Evolutionary conservation across 2,329 filamentous ascomycete genomes (phyloP).

Genomic region (Paramyrothecium sp.): DNA sequence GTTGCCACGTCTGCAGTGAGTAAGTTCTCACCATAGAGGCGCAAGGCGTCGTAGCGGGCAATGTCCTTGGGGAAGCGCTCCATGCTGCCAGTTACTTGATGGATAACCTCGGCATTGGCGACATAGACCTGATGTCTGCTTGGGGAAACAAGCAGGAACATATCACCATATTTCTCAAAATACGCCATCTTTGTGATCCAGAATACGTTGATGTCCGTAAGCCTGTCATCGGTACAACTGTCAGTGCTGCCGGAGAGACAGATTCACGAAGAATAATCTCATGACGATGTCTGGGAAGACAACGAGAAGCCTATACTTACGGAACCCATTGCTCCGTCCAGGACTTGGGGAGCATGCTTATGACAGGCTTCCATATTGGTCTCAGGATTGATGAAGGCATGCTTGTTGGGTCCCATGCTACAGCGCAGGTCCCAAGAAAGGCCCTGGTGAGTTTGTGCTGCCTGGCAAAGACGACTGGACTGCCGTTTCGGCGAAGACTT

Average conservation of each 20-base stretch:
- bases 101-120: constrained; percentile 63
- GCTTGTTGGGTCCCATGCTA: not conserved
- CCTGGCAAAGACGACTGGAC: not conserved
- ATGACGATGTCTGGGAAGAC: too few relatives aligned
- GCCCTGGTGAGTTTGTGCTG: not conserved
- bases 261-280: too few relatives aligned
- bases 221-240: constrained; percentile 20
- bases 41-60: constrained; percentile 32
- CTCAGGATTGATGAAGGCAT: not conserved
- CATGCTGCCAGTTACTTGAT: constrained; percentile 62
- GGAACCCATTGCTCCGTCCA: not conserved
- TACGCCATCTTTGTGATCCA: constrained; percentile 45
- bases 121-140: constrained; percentile 51
- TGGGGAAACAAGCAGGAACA: constrained; percentile 64
- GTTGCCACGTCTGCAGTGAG: constrained; percentile 65
- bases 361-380: not conserved
- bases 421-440: not conserved
- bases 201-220: constrained; percentile 53
- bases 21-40: constrained; percentile 66
- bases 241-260: too few relatives aligned
- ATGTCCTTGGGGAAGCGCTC: constrained; percentile 62
- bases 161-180: constrained; percentile 60
- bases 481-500: constrained; percentile 24
- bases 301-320: not conserved
- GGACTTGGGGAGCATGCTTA: not conserved